These are phyloP conservation scores for Ceratocystis harringtonii DNA, from an alignment of 2,329 filamentous ascomycete genomes.

Conservation along the genomic window DNA sequence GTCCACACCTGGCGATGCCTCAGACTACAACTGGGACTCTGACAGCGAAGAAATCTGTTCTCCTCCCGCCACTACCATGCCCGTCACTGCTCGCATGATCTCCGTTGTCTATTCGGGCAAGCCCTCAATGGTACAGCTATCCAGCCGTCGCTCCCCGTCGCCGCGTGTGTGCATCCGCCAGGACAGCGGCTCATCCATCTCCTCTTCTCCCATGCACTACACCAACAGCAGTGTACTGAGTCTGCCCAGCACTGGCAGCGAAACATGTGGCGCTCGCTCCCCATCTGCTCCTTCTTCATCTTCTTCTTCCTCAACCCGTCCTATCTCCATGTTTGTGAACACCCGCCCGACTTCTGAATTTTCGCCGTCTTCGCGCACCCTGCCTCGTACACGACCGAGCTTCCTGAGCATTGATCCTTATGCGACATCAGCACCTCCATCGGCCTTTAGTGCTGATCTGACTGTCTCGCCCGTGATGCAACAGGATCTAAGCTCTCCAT, in stretches of 20 bases:
- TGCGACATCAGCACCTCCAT: constrained; percentile 26
- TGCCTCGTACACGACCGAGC: constrained; percentile 24
- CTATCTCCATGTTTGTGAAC: constrained; percentile 13
- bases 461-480: constrained; percentile 2
- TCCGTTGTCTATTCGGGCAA: constrained; percentile 46
- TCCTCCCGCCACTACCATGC: constrained; percentile 21
- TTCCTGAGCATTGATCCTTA: constrained; percentile 43
- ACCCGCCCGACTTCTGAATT: constrained; percentile 18
- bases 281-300: background rate
- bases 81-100: constrained; percentile 41
- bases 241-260: constrained; percentile 21
- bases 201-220: constrained; percentile 24
- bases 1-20: constrained; percentile 45
- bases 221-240: constrained; percentile 23
- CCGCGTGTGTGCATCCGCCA: constrained; percentile 21
- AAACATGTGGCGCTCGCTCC: background rate
- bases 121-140: constrained; percentile 42
- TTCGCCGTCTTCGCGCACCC: background rate
- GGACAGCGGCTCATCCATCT: constrained; percentile 21
- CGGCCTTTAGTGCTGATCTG: background rate
- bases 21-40: constrained; percentile 38
- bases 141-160: constrained; percentile 22
- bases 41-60: constrained; percentile 24
- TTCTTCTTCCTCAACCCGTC: constrained; percentile 5
- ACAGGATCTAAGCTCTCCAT: background rate